Conservation (phyloP, 495 filamentous ascomycete species). For the Daldinia caldariorum region DNA sequence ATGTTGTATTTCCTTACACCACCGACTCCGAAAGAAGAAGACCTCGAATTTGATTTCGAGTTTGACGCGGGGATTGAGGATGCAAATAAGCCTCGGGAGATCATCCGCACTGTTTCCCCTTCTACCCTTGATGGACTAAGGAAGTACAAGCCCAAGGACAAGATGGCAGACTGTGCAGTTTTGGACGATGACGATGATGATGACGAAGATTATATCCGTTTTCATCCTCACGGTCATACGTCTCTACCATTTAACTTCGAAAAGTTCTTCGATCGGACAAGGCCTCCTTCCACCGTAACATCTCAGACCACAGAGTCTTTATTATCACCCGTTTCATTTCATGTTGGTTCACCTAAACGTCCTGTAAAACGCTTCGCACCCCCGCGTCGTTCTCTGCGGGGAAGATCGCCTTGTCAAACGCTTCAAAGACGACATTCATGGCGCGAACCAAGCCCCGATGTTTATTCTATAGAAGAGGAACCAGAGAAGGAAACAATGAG, state of each 20-base stretch:
- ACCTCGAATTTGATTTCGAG: conserved; percentile 56
- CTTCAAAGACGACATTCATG: conserved; percentile 55
- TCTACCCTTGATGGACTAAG: conserved; percentile 58
- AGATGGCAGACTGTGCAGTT: conserved; percentile 50
- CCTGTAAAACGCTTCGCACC: conserved; percentile 38
- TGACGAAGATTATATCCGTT: conserved; percentile 54
- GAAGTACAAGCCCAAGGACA: conserved; percentile 49
- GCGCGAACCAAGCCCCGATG: conserved; percentile 63
- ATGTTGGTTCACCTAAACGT: conserved; percentile 43
- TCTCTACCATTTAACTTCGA: conserved; percentile 46
- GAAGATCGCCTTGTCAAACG: conserved; percentile 39
- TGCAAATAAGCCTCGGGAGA: conserved; percentile 51
- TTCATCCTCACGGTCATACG: conserved; percentile 43
- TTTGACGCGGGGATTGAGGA: conserved; percentile 64
- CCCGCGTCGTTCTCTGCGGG: conserved; percentile 35
- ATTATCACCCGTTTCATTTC: conserved; percentile 45
- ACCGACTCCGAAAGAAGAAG: conserved; percentile 47
- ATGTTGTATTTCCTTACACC: conserved; percentile 63
- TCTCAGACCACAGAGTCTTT: conserved; percentile 44
- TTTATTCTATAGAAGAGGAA: conserved; percentile 63
- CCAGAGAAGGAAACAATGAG: conserved; percentile 56
- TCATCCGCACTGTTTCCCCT: conserved; percentile 59
- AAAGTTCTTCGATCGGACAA: conserved; percentile 45
- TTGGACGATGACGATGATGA: conserved; percentile 49
- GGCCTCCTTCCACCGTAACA: conserved; percentile 35